Evolutionary conservation across 2,329 filamentous ascomycete species (phyloP), one percentile per base, ranked within the genome.

Genomic region (Thelonectria discophora): DNA sequence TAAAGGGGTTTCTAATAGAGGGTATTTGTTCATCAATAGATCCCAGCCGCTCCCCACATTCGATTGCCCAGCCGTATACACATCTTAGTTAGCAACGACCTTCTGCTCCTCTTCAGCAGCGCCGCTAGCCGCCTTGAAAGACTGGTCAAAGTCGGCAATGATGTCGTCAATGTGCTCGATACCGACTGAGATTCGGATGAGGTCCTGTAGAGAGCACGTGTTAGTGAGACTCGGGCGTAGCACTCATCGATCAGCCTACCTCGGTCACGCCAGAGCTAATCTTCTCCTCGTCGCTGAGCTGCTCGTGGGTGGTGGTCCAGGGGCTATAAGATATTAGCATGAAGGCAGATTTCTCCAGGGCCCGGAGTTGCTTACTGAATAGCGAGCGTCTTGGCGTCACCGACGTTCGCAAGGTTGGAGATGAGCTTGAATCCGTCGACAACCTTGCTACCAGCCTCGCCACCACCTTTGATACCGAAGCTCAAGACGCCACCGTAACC

Each of bases 111-210:
- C 65, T 13, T 56, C 65, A n/a, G 72, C 79, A 4, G 83, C 77
- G 8, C 81, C 84, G 21, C 77, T 72, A 0, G 86, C 84, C 24
- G 86, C 84, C 74, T 87, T 85, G 79, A 97, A 96, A 0, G 92
- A 91, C 82, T 97, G 94, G 78, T 94, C 90, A 75, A 98, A 97
- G 79, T 98, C 94, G 70, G 89, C 90, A 74, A 97, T 95, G 72
- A 98, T 97, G 74, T 98, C 94, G 80, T 97, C 94, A 75, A 98
- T 97, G 77, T 97, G 93, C 81, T 98, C 94, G 1, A 91, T 97
- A 54, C 94, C 94, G 61, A 97, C 94, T 0, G 94, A 97, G 73
- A 98, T 95, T 65, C 94, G 91, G 78, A 98, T 97, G 40, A 94
- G 88, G 74, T 97, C 94, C 84, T 93, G 6, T 9, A 37, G 37